Evolutionary conservation across 2,329 filamentous ascomycete genomes (phyloP).

Genomic region (Nemania sp.): DNA sequence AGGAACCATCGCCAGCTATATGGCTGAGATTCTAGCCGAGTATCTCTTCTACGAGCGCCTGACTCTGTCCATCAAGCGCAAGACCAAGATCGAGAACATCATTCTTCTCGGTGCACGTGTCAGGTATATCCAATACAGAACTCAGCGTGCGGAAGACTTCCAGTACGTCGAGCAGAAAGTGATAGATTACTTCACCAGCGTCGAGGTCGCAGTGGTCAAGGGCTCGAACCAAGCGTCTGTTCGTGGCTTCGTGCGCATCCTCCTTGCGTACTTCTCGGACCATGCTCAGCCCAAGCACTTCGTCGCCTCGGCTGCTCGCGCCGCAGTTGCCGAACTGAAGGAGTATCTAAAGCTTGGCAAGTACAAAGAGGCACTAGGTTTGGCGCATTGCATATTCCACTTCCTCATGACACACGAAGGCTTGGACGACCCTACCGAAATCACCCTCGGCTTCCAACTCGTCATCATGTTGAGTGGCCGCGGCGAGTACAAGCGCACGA

Average conservation of each 20-base stretch:
- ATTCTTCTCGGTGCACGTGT: conserved; percentile 22
- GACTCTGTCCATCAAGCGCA: conserved; percentile 15
- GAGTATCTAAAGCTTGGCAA: conserved; percentile 13
- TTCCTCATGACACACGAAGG: conserved; percentile 27
- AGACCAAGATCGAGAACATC: conserved; percentile 15
- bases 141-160: conserved; percentile 17
- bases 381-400: conserved; percentile 18
- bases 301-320: conserved; percentile 20
- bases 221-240: conserved; percentile 10
- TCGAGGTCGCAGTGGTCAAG: conserved; percentile 15
- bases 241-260: conserved; percentile 22
- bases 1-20: conserved; percentile 17
- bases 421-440: conserved; percentile 24
- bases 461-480: conserved; percentile 24
- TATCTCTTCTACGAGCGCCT: conserved; percentile 24
- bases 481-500: conserved; percentile 14
- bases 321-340: conserved; percentile 18
- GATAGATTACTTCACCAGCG: conserved; percentile 17
- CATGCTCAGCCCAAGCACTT: conserved; percentile 20
- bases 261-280: conserved; percentile 19
- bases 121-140: conserved; percentile 14
- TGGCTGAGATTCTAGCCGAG: conserved; percentile 23
- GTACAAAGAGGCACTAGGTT: conserved; percentile 14
- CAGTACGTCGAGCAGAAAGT: conserved; percentile 19
- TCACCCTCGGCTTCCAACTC: conserved; percentile 25